Conservation (phyloP, 305 asterid species). For the Solanum hybrid region DNA sequence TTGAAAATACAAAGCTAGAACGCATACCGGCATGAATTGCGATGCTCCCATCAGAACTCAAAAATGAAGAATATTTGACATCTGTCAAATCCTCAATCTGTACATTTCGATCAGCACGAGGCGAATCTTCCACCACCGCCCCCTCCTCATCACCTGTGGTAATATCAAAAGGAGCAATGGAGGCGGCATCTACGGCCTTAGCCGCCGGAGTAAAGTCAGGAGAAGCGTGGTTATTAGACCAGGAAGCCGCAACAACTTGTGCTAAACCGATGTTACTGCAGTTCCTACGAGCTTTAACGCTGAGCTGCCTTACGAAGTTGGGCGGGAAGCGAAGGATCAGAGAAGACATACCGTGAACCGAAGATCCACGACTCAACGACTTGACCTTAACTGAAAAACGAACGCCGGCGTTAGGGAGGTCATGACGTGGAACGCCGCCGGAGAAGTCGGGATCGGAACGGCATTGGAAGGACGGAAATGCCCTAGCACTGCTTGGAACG, state of each 20-base stretch:
- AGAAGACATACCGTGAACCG: conserved; percentile 29
- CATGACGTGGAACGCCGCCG: conserved; percentile 27
- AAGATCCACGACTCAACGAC: not conserved
- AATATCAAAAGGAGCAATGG: conserved; percentile 33
- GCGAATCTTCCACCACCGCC: conserved; percentile 33
- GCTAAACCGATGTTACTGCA: conserved; percentile 97
- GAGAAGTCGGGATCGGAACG: conserved; percentile 76
- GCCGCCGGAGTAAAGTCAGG: conserved; percentile 40
- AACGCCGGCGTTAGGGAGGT: conserved; percentile 10
- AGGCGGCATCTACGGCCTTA: conserved; percentile 55
- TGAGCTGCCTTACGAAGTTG: conserved; percentile 89
- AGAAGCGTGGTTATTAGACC: conserved; percentile 56
- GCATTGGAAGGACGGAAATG: conserved; percentile 68
- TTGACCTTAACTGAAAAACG: conserved; percentile 13
- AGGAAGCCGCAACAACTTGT: conserved; percentile 91
- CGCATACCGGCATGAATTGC: conserved; percentile 92
- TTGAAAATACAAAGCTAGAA: not conserved
- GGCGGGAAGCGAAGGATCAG: conserved; percentile 73
- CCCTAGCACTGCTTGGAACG: conserved; percentile 49
- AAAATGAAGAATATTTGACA: conserved; percentile 51
- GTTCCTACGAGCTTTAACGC: conserved; percentile 83
- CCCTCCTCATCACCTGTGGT: conserved; percentile 31
- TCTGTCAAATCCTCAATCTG: conserved; percentile 40
- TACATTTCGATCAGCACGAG: conserved; percentile 28
- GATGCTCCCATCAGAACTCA: conserved; percentile 74